Evolutionary conservation across 108 stramenopile genomes (phyloP).

Genomic region (Aurantiochytrium sp.): DNA sequence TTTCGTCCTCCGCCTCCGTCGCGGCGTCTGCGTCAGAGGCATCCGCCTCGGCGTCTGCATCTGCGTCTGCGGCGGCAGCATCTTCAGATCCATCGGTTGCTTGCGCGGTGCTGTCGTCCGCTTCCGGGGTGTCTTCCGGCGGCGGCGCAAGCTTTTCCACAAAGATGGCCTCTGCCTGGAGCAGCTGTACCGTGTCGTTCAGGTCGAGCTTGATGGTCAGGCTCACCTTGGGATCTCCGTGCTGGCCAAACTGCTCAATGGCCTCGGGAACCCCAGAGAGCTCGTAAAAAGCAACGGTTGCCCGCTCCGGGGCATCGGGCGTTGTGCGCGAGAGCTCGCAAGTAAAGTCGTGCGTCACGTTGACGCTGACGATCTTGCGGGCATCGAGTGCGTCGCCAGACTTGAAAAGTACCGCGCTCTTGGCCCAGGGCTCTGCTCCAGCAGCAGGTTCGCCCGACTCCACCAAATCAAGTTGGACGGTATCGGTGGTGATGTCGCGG

Average conservation of each 20-base stretch:
- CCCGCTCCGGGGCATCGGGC: slow-evolving; percentile 59
- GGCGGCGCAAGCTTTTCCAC: slow-evolving; percentile 64
- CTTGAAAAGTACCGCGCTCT: slow-evolving; percentile 83
- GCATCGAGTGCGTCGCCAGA: slow-evolving; percentile 63
- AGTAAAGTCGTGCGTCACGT: slow-evolving; percentile 76
- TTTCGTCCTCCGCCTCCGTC: slow-evolving; percentile 17
- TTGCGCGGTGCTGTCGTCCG: too few relatives aligned
- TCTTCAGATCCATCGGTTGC: too few relatives aligned
- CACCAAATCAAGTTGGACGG: slow-evolving; percentile 62
- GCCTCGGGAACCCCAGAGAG: slow-evolving; percentile 79
- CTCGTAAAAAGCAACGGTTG: slow-evolving; percentile 69
- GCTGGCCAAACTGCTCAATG: slow-evolving; percentile 84
- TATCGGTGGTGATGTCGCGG: slow-evolving; percentile 76
- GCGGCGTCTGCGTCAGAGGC: slow-evolving; percentile 1
- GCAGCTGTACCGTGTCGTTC: slow-evolving; percentile 71
- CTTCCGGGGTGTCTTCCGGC: slow-evolving; percentile 1
- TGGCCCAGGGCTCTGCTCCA: slow-evolving; percentile 56
- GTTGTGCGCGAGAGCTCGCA: slow-evolving; percentile 54
- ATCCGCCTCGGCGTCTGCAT: slow-evolving; percentile 19
- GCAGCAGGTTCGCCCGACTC: slow-evolving; percentile 32
- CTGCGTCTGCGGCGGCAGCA: slow-evolving; percentile 38
- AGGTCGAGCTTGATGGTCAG: slow-evolving; percentile 80
- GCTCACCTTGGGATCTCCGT: slow-evolving; percentile 79
- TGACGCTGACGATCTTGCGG: slow-evolving; percentile 91
- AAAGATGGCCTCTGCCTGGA: slow-evolving; percentile 85